phyloP scores from a whole-genome alignment of 768 basidiomycete genomes.

The Lactarius vividus region DNA sequence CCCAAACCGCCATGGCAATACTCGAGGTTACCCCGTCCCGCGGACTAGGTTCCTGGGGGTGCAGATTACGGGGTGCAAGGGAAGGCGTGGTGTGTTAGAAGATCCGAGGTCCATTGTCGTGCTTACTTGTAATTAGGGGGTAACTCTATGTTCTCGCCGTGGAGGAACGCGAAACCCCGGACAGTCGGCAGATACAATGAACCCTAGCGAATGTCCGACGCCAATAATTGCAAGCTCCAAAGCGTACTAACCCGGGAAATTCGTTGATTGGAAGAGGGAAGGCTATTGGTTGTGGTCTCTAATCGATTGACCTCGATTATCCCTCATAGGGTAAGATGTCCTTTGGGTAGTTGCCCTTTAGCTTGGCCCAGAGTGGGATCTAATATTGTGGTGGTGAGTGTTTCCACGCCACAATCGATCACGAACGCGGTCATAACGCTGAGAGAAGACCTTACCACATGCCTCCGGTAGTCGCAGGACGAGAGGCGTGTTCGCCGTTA shows the following conservation, averaged over 20 bases:
- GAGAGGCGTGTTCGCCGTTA: neutral
- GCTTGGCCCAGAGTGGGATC: neutral
- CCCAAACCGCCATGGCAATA: neutral
- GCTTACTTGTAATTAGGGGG: neutral
- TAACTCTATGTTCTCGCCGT: neutral
- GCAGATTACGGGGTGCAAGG: constrained; percentile 4
- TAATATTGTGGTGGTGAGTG: neutral
- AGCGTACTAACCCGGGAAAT: constrained; percentile 7
- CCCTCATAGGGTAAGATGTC: constrained; percentile 1
- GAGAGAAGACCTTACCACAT: constrained; percentile 6
- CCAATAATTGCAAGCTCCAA: constrained; percentile 1
- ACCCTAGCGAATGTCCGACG: constrained; percentile 12
- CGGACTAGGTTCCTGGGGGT: constrained; percentile 16
- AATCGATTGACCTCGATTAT: constrained; percentile 15
- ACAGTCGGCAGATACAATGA: constrained; percentile 6
- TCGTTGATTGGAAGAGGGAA: constrained; percentile 18
- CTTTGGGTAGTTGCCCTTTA: neutral
- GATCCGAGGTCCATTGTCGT: neutral
- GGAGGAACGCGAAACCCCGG: neutral
- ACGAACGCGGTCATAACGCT: neutral
- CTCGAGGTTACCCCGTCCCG: constrained; percentile 22
- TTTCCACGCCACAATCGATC: constrained; percentile 25
- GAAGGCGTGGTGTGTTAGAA: neutral
- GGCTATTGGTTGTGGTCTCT: constrained; percentile 1
- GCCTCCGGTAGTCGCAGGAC: constrained; percentile 5